Evolutionary conservation across 1,284 basidiomycete species (phyloP), one percentile per base, ranked within the genome.

Genomic region (Rhodotorula sp.): DNA sequence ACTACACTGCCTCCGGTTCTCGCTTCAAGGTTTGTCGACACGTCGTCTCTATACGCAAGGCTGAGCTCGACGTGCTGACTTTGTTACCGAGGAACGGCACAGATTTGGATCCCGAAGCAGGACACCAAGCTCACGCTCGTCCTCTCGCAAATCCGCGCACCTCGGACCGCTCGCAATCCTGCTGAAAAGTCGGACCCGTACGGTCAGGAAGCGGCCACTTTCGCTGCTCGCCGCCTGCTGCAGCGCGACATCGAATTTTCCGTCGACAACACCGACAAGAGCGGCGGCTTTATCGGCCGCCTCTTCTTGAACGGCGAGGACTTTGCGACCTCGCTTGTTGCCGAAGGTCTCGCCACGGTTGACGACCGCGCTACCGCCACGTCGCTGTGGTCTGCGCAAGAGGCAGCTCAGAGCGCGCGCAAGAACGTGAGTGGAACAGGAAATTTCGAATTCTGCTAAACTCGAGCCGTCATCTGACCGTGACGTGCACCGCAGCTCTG

Each of bases 181-280:
- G 87, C 86, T 23, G 95, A 98, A 78, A 93, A 93, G 82, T 85
- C 88, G 69, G 95, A 99, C 80, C 92, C 94, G 3, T 97, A 85
- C 79, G 95, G 95, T 12, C 78, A 82, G 2, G 95, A 99, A 80
- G 88, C 93, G 3, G 84, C 88, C 12, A 90, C 92, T 56, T 98
- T 92, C 77, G 86, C 92, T 5, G 87, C 87, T 18, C 87, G 87
- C 60, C 86, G 86, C 69, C 93, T 90, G 78, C 89, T 97, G 87
- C 97, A 99, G 81, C 88, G 95, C 34, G 97, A 99, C 78, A 90
- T 94, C 21, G 95, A 99, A 81, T 88, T 98, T 71, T 89, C 92
- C 76, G 88, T 97, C 59, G 91, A 95, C 70, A 86, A 87, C 58
- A 88, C 90, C 21, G 95, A 99, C 84, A 97, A 97, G 83, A 90